Base-by-base conservation (phyloP, 768 basidiomycete genomes). In the Leccinum subgranulosum region DNA sequence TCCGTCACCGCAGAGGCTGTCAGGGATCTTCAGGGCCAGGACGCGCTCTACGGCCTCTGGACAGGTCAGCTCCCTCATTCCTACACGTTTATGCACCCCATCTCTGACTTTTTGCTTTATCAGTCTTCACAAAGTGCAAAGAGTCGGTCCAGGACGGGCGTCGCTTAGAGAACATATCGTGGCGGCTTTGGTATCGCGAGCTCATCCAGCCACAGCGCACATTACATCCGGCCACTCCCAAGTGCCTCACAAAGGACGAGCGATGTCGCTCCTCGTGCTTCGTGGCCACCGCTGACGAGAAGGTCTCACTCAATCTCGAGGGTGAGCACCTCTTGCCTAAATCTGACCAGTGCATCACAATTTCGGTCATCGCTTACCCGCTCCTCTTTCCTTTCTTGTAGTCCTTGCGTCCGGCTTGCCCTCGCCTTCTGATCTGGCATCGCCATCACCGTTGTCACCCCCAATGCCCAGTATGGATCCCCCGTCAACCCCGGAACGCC, bases 121-220 rank as follows among this genome's bases (percentile, higher is more conserved):
- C 63, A 92, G 92, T 94, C 7, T 92, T 94, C 66, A 84, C 89
- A 52, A 90, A 91, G 70, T 92, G 88, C 76, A 91, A 90, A 71
- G 81, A 83, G 62, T 85, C 84, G 2, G 75, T 94, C 3, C 81
- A 87, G 64, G 87, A 94, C 64, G 93, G 93, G n/a, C 79, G 77
- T 6, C 75, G 92, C 28, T 80, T 94, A 28, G 92, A 94, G 74
- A 93, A 95, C 66, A 86, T 94, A 54, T 85, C 88, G 3, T 95
- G 92, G 92, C 77, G 92, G 53, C 75, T 94, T 8, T 90, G 90
- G 87, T 83, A 88, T 68, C 81, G 84, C 61, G 83, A 88, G 60
- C 75, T 88, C 66, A 69, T 78, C 52, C 69, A 74, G 29, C 60
- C 73, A 28, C 74, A 74, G 33, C 21, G 48, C 21, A 12, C 66